Percentiles rank a stretch among this genome's conserved stretches.
phyloP scores from a whole-genome alignment of 352 stramenopile species.

The Globisporangium echinulatum region DNA sequence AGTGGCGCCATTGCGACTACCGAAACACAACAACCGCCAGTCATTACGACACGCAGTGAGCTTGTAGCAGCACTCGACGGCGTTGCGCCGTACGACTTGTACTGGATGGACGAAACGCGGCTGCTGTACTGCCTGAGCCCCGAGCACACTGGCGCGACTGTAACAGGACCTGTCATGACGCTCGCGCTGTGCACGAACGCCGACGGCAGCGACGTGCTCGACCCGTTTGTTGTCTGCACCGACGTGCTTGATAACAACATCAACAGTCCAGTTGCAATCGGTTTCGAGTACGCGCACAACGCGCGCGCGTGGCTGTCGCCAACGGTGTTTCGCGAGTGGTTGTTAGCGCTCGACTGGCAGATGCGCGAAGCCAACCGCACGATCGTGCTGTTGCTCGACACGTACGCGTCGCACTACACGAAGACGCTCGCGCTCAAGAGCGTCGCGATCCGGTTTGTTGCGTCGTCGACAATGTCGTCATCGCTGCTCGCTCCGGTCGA shows the following conservation, averaged over 20 bases:
- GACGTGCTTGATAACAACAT: conserved; percentile 16
- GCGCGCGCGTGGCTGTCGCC: conserved; percentile 63
- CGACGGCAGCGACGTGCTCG: conserved; percentile 60
- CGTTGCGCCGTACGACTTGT: conserved; percentile 51
- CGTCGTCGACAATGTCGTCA: conserved; percentile 16
- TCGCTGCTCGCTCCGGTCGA: conserved; percentile 36
- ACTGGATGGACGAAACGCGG: conserved; percentile 70
- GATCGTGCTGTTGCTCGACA: conserved; percentile 63
- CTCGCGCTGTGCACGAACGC: conserved; percentile 58
- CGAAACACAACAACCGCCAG: conserved; percentile 7
- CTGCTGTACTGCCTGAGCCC: conserved; percentile 43
- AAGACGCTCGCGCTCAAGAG: conserved; percentile 59
- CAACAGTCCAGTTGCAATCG: background rate
- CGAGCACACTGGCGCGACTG: conserved; percentile 13
- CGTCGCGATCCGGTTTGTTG: conserved; percentile 47
- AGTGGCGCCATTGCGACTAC: too few relatives aligned
- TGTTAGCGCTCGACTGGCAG: conserved; percentile 67
- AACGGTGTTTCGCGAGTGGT: conserved; percentile 73
- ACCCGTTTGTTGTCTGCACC: conserved; percentile 61
- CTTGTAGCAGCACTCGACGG: conserved; percentile 38
- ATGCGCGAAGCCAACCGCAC: conserved; percentile 72
- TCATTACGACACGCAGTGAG: conserved; percentile 42
- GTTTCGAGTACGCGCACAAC: conserved; percentile 67
- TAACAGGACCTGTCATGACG: conserved; percentile 24
- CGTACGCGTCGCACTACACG: conserved; percentile 45